These are phyloP conservation scores for Metschnikowia similis DNA, from an alignment of 805 yeast species.

Conservation along the genomic window DNA sequence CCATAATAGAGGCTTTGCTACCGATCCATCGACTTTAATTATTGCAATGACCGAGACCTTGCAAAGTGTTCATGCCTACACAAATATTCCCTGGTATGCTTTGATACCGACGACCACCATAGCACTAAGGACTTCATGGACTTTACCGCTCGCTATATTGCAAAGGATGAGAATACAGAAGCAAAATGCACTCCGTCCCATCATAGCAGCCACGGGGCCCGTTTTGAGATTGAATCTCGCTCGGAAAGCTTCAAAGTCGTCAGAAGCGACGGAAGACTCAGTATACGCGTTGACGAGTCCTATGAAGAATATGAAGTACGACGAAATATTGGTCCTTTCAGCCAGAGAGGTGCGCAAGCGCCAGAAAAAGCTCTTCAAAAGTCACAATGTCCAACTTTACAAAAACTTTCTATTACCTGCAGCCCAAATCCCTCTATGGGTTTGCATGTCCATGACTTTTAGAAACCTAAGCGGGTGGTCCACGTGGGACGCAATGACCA, in stretches of 20 bases:
- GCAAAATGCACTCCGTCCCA: conserved; percentile 69
- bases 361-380: conserved; percentile 65
- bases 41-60: conserved; percentile 35
- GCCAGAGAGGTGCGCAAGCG: conserved; percentile 74
- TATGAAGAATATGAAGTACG: conserved; percentile 54
- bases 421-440: conserved; percentile 85
- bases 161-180: conserved; percentile 67
- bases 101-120: conserved; percentile 73
- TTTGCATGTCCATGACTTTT: conserved; percentile 69
- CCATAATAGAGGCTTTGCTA: conserved; percentile 20
- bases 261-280: conserved; percentile 16
- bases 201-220: conserved; percentile 72
- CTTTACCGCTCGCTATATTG: conserved; percentile 72
- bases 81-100: conserved; percentile 79
- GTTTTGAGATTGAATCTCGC: conserved; percentile 58
- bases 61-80: conserved; percentile 46
- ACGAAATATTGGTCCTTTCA: conserved; percentile 70
- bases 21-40: conserved; percentile 32
- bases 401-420: conserved; percentile 72
- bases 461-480: conserved; percentile 73
- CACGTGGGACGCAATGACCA: conserved; percentile 38
- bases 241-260: conserved; percentile 40
- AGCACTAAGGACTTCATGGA: conserved; percentile 57
- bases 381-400: conserved; percentile 71
- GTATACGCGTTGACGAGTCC: conserved; percentile 28